These are phyloP conservation scores for Amanita muscaria DNA, from an alignment of 768 basidiomycete genomes.

Conservation along the genomic window DNA sequence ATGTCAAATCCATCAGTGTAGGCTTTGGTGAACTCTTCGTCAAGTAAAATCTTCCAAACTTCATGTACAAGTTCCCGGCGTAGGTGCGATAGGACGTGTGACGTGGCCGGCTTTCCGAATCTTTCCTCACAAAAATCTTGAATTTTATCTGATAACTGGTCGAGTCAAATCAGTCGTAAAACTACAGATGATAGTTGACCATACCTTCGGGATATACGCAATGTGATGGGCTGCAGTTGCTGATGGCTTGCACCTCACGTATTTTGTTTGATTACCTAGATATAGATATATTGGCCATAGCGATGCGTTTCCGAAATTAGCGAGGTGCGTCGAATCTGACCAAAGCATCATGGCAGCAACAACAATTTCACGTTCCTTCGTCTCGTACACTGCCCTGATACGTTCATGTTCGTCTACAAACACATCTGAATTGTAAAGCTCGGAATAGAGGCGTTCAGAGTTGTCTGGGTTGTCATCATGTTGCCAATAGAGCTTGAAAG, in stretches of 20 bases:
- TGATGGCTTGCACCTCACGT: conserved; percentile 20
- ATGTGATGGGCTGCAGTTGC: conserved; percentile 26
- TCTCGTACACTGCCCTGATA: not conserved
- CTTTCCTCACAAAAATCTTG: conserved; percentile 11
- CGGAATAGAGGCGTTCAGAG: not conserved
- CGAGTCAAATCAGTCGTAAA: not conserved
- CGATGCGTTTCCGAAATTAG: conserved; percentile 1
- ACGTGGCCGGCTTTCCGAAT: not conserved
- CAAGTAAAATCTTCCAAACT: conserved; percentile 23
- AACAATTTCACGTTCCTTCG: not conserved
- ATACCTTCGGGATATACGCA: conserved; percentile 32
- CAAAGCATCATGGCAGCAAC: not conserved
- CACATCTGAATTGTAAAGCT: not conserved
- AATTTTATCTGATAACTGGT: conserved; percentile 17
- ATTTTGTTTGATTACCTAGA: conserved; percentile 32
- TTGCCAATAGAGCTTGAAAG: not conserved
- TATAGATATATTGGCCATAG: conserved; percentile 6
- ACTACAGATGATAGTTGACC: not conserved
- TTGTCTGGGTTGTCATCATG: not conserved
- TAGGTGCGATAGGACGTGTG: conserved; percentile 20
- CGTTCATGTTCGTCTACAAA: not conserved
- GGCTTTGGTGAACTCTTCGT: conserved; percentile 24
- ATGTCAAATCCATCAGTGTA: conserved; percentile 26
- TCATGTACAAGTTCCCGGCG: conserved; percentile 25
- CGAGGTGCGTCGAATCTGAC: conserved; percentile 1